Conservation (phyloP, 441 rosid genomes). For the Kokia cookei region DNA sequence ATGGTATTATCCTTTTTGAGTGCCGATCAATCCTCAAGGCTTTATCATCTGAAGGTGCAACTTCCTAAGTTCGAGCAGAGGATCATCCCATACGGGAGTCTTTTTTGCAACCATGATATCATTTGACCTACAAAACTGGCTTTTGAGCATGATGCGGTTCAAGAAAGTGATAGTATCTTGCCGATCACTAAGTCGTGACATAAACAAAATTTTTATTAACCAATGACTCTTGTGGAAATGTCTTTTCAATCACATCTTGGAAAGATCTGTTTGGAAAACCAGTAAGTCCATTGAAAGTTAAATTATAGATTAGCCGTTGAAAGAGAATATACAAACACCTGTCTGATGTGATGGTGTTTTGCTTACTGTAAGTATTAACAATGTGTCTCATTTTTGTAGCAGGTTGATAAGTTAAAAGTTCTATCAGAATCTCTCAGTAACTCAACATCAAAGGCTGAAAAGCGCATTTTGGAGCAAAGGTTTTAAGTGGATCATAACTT, state of each 20-base stretch:
- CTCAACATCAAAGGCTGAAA: conserved; percentile 73
- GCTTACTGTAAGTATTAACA: background rate
- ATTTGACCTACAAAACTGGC: too few relatives aligned
- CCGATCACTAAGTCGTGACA: too few relatives aligned
- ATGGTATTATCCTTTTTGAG: too few relatives aligned
- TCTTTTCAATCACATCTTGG: background rate
- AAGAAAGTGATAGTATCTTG: too few relatives aligned
- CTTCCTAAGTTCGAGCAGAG: too few relatives aligned
- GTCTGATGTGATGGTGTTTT: background rate
- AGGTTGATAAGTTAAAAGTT: conserved; percentile 81
- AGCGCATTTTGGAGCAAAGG: conserved; percentile 80
- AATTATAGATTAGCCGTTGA: background rate
- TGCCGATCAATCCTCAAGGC: too few relatives aligned
- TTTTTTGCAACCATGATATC: too few relatives aligned
- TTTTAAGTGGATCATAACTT: conserved; percentile 15
- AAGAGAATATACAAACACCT: background rate
- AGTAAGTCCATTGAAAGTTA: background rate
- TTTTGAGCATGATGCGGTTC: too few relatives aligned
- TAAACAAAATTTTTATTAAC: too few relatives aligned
- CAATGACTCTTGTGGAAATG: background rate
- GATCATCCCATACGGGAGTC: too few relatives aligned
- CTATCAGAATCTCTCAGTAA: conserved; percentile 73
- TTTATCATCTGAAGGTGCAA: too few relatives aligned
- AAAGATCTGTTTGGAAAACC: background rate
- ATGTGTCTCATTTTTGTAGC: conserved; percentile 19